Evolutionary conservation across 179 eudicot species (phyloP).

Genomic region (Gypsophila paniculata): DNA sequence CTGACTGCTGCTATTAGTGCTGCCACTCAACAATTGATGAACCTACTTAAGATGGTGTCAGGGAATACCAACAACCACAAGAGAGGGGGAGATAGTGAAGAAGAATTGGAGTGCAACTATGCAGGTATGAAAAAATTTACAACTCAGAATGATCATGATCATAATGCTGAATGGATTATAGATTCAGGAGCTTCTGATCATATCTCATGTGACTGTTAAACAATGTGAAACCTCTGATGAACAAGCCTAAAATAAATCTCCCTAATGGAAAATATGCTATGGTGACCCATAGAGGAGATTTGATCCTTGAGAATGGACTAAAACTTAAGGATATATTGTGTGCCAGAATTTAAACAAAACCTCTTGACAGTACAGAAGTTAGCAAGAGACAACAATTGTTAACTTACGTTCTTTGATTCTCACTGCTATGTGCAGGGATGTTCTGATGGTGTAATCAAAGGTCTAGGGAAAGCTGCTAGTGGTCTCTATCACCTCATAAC

Average conservation of each 20-base stretch:
- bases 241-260: background rate
- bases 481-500: background rate
- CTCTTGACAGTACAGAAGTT: background rate
- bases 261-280: background rate
- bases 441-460: background rate
- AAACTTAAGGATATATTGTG: background rate
- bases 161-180: background rate
- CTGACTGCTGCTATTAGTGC: background rate
- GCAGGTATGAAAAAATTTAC: background rate
- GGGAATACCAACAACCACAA: background rate
- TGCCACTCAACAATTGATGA: background rate
- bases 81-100: background rate
- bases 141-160: background rate
- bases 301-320: background rate
- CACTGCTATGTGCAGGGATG: background rate
- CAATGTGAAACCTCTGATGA: background rate
- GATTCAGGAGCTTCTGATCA: slow-evolving; percentile 3
- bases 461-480: background rate
- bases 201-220: background rate
- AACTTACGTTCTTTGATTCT: background rate
- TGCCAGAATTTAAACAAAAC: background rate
- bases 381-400: background rate
- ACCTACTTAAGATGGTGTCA: background rate
- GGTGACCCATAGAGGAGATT: background rate
- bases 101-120: background rate